Base-by-base conservation (phyloP, 2,329 filamentous ascomycete species). In the Trichoderma sp. region DNA sequence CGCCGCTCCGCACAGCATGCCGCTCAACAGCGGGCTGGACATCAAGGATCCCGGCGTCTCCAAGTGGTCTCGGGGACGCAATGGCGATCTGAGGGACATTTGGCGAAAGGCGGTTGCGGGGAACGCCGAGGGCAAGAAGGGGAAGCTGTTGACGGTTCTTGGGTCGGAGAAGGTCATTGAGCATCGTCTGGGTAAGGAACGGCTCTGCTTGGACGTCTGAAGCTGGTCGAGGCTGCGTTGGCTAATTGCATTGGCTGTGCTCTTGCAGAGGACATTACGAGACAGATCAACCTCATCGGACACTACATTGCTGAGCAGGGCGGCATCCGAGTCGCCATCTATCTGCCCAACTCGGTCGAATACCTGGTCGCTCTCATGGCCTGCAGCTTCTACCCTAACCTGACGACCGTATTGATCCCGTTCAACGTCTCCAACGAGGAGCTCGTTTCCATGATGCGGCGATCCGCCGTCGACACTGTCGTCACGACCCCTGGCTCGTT, bases 281-380 rank as follows among this genome's bases (percentile, higher is more conserved):
- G 89, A 69, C 90, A 96, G 75, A 97, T 98, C 76, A 93, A 91
- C 76, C 84, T 95, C 30, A 87, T 98, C 72, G 95, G 95, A 68
- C 85, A 86, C 72, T 87, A 93, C 72, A 84, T 92, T 70, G 81
- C 91, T 65, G 85, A 90, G 71, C 85, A 90, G 68, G 86, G 88
- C 64, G 87, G 87, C 44, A 90, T 88, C 74, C 89, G 88, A 57
- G 91, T 98, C 39, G 95, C 93, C 68, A 85, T 98, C 68, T 97
- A 96, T 76, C 83, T 98, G 64, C 92, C 93, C 50, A 97, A 99
- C 81, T 97, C 93, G 54, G 83, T 96, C 72, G 95, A 99, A 78
- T 87, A 96, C 67, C 81, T 99, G 57, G 85, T 87, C 41, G 84
- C 90, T 7, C 80, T 98, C 21, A 96, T 99, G 72, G 92, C 93